Evolutionary conservation across 495 filamentous ascomycete genomes (phyloP).

Genomic region (Penicillium maclennaniae): DNA sequence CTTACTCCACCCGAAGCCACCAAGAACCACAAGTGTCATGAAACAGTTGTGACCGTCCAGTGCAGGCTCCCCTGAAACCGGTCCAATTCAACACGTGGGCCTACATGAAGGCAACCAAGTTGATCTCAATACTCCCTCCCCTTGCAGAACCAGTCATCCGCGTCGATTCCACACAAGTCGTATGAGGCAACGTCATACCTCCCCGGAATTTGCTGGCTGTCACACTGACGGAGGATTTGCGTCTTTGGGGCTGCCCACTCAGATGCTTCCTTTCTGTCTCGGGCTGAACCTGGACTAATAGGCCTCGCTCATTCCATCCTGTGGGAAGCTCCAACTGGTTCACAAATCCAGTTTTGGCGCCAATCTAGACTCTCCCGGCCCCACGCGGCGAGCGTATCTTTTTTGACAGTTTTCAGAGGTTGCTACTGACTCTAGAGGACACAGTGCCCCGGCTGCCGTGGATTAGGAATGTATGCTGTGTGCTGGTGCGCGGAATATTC

Average conservation of each 20-base stretch:
- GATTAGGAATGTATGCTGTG: conserved; percentile 24
- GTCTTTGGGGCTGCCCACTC: conserved; percentile 22
- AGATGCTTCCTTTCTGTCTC: conserved; percentile 28
- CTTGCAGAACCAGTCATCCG: conserved; percentile 36
- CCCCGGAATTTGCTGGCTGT: conserved; percentile 24
- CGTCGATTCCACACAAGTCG: conserved; percentile 48
- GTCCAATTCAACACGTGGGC: conserved; percentile 11
- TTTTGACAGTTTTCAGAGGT: conserved; percentile 51
- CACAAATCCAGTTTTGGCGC: conserved; percentile 8
- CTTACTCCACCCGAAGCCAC: no score
- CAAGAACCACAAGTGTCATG: neutral
- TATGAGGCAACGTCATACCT: conserved; percentile 41
- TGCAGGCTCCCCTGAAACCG: conserved; percentile 6
- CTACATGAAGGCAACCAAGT: conserved; percentile 21
- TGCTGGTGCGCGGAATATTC: conserved; percentile 13
- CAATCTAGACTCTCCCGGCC: conserved; percentile 25
- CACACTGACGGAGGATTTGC: conserved; percentile 28
- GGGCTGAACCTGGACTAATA: conserved; percentile 11
- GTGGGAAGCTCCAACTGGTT: conserved; percentile 10
- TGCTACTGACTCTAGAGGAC: conserved; percentile 32
- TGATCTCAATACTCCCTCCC: conserved; percentile 55
- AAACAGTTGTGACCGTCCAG: neutral
- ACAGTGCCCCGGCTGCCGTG: conserved; percentile 10
- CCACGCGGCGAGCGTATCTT: conserved; percentile 50
- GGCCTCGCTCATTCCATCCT: conserved; percentile 18